A percentile compares a stretch with the other conserved stretches of the same genome.
phyloP scores from a whole-genome alignment of 768 basidiomycete species.

The Suillus bovinus region DNA sequence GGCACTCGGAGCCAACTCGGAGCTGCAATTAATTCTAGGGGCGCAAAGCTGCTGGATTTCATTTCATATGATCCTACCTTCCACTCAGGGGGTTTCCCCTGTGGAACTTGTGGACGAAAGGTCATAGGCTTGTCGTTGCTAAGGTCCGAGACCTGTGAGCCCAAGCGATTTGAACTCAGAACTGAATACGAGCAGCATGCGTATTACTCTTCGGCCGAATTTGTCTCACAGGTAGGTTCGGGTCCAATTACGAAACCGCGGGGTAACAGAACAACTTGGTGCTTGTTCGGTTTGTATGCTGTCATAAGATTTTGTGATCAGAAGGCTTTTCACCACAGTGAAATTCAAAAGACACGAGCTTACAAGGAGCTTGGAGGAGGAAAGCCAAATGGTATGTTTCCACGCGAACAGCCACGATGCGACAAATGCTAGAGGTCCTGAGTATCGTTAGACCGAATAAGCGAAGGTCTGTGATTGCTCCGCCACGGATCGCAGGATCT shows the following conservation, averaged over 20 bases:
- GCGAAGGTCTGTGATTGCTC: conserved; percentile 20
- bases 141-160: conserved; percentile 11
- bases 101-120: neutral
- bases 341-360: conserved; percentile 1
- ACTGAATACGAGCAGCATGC: conserved; percentile 22
- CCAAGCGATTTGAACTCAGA: conserved; percentile 14
- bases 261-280: conserved; percentile 15
- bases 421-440: conserved; percentile 19
- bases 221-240: conserved; percentile 13
- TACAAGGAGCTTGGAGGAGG: conserved; percentile 2
- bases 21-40: neutral
- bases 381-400: neutral
- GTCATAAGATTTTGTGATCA: too few relatives aligned
- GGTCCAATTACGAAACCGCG: conserved; percentile 19
- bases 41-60: neutral
- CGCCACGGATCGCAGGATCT: conserved; percentile 18
- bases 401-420: conserved; percentile 8
- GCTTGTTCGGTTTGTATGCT: conserved; percentile 9
- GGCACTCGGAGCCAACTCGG: neutral
- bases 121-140: conserved; percentile 5
- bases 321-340: conserved; percentile 5
- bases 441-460: conserved; percentile 26
- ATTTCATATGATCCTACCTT: conserved; percentile 1
- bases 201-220: conserved; percentile 14
- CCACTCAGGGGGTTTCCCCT: conserved; percentile 1